Evolutionary conservation across 768 basidiomycete genomes (phyloP), one percentile per base, ranked within the genome.

Genomic region (Neoboletus brunneissimus): DNA sequence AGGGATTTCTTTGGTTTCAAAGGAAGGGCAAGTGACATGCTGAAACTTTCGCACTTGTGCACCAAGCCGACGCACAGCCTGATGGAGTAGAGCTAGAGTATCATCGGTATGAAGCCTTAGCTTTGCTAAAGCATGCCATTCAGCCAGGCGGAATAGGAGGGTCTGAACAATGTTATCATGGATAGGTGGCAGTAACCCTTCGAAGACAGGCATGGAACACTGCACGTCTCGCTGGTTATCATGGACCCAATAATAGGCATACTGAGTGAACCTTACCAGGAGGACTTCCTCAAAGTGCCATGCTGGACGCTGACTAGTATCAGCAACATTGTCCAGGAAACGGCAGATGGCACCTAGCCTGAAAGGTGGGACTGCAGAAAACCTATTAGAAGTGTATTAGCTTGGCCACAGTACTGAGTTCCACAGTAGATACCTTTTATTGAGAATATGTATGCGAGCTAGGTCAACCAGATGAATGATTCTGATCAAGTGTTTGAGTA

Each of bases 131-230:
- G 56, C 48, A 10, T 65, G 64, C 64, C 64, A 66, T 51, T 66
- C 52, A 6, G 48, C 49, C 1, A 63, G 54, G 2, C 10, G 37
- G 49, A 63, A 66, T 0, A 76, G 45, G 0, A 77, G 54, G 2
- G 60, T 57, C 8, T 60, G 51, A 1, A 74, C 48, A 2, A 61
- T 47, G 0, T 23, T 18, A 1, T 76, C 57, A 20, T 75, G 62
- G 0, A 29, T 48, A 9, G 64, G 54, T 4, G 65, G 67, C 0
- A 78, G 59, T 0, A 80, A 66, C 4, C 71, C 75, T 7, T 79
- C 73, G 31, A 78, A 76, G 0, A 64, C 72, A 0, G 77, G 76
- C 3, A 77, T 65, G 0, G 72, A 61, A 48, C 74, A 75, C 75
- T 77, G 31, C 7, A 51, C 10, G 13, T 5, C 18, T 23, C 6